Evolutionary conservation across 371 early-diverging fungal genomes (phyloP), one percentile per base, ranked within the genome.

Genomic region (Mucor velutinosus): DNA sequence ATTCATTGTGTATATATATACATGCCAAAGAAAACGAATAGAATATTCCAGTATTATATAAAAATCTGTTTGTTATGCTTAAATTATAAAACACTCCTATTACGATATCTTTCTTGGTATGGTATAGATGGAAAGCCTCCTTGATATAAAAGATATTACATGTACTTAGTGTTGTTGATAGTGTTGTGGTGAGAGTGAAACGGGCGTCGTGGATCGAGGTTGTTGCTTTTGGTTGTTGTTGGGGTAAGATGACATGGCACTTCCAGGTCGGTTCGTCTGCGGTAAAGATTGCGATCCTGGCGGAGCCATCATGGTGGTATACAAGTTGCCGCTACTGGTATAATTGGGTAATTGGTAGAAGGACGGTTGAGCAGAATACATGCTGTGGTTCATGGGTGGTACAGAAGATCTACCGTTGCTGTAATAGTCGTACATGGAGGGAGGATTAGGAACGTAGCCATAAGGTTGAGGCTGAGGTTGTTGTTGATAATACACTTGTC

Each of bases 401-500:
- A 64, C 58, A 43, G 65, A 64, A 57, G 65, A 57, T 32, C 65
- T 43, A 3, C 58, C 58, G 45, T 58, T 64, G 29, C 29, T 43
- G 35, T 64, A 64, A 58, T 64, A 56, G 33, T 57, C 58, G 10
- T 27, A 43, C 58, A 64, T 58, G 19, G 58, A 41, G 21, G 65
- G 60, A 19, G 17, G 60, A 58, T 32, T 19, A 32, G 58, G 30
- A 12, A 25, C 25, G 12, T 55, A 55, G 4, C 55, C 55, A 29
- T 55, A 29, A 10, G 59, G 35, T 29, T 72, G 72, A 7, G 80
- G 35, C 43, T 73, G 66, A n/a, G n/a, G n/a, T 51, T 73, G 66
- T 49, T 73, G 69, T 80, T 72, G 51, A 70, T 76, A 45, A 72
- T 75, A 73, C 43, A 25, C 33, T 25, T 62, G 76, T 78, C 45